Conservation (phyloP, 176 grass and related monocot species). For the Oryza meridionalis region DNA sequence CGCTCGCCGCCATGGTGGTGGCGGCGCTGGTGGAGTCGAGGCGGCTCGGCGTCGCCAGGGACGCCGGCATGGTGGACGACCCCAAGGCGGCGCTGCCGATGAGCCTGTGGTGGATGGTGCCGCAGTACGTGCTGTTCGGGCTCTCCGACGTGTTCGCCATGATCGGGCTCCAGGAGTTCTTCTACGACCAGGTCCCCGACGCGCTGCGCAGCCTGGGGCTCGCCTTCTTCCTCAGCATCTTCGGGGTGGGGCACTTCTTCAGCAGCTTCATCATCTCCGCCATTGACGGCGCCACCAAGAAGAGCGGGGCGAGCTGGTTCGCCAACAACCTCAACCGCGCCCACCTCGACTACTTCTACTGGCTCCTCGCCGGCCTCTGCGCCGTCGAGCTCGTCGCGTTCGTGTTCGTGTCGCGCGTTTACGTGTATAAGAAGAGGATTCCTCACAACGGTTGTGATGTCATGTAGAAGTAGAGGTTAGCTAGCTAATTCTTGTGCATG, state of each 20-base stretch:
- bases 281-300: conserved; percentile 49
- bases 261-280: conserved; percentile 55
- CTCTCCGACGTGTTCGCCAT: conserved; percentile 81
- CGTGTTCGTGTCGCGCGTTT: conserved; percentile 16
- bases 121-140: conserved; percentile 75
- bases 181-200: conserved; percentile 84
- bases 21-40: conserved; percentile 51
- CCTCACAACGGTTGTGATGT: neutral
- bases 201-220: conserved; percentile 58
- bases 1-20: conserved; percentile 42
- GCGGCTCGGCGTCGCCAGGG: conserved; percentile 44
- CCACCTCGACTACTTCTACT: conserved; percentile 72
- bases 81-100: conserved; percentile 56
- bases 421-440: conserved; percentile 35
- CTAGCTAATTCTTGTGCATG: neutral
- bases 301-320: conserved; percentile 50
- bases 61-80: conserved; percentile 45
- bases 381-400: conserved; percentile 27
- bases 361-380: conserved; percentile 53
- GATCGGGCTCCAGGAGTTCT: conserved; percentile 87
- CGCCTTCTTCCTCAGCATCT: conserved; percentile 47
- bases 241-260: conserved; percentile 47
- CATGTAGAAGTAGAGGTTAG: neutral
- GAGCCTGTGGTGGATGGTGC: conserved; percentile 95
- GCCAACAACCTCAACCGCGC: conserved; percentile 34